Evolutionary conservation across 2,329 filamentous ascomycete species (phyloP).

Genomic region (Microdochium bolleyi): DNA sequence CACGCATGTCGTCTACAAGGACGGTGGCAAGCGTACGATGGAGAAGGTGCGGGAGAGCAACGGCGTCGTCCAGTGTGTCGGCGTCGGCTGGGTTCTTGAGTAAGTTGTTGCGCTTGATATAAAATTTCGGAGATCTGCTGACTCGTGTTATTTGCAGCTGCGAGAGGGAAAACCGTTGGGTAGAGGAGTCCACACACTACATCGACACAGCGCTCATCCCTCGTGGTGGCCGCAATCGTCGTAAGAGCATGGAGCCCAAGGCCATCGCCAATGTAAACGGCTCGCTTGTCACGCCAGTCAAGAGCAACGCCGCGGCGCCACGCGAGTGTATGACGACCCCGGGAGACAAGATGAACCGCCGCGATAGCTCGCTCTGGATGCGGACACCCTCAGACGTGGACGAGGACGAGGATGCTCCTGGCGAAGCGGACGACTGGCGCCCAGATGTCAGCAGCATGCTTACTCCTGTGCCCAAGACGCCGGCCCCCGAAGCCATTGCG

Average conservation of each 20-base stretch:
- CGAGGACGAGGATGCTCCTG: constrained; percentile 19
- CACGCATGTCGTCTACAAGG: constrained; percentile 86
- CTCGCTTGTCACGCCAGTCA: constrained; percentile 41
- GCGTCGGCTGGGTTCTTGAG: constrained; percentile 84
- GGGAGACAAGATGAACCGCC: constrained; percentile 40
- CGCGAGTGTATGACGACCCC: constrained; percentile 31
- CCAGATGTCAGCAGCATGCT: constrained; percentile 31
- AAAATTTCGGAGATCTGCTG: constrained; percentile 9
- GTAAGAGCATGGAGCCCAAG: constrained; percentile 76
- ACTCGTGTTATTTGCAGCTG: constrained; percentile 42
- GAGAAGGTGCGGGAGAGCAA: constrained; percentile 69
- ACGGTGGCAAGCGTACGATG: constrained; percentile 71
- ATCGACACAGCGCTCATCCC: constrained; percentile 61
- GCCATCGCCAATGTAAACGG: constrained; percentile 63
- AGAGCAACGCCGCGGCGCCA: constrained; percentile 15
- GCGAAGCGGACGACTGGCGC: constrained; percentile 23
- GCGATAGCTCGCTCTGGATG: constrained; percentile 48
- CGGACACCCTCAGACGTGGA: constrained; percentile 40
- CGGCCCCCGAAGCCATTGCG: constrained; percentile 45
- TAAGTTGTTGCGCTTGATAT: constrained; percentile 37
- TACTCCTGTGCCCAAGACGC: constrained; percentile 51
- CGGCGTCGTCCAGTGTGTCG: constrained; percentile 76
- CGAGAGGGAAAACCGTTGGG: constrained; percentile 68
- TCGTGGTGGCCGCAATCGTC: constrained; percentile 61
- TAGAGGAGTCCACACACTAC: constrained; percentile 63